Percentiles rank a stretch among this genome's conserved stretches.
These are phyloP conservation scores for Amanita muscaria DNA, from an alignment of 768 basidiomycete genomes.

Conservation along the genomic window DNA sequence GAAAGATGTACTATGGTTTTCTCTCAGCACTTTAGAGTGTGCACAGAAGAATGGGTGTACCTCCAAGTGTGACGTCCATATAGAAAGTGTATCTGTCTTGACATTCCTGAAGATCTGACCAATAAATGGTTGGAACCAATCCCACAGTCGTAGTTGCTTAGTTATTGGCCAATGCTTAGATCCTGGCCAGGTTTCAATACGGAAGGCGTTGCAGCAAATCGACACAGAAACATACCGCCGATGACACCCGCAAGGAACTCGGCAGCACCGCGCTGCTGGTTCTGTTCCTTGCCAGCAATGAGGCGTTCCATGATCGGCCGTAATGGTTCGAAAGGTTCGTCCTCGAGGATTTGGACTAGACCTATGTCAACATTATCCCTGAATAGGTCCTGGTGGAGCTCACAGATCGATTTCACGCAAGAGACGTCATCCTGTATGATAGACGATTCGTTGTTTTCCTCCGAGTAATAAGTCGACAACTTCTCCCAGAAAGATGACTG, in stretches of 20 bases:
- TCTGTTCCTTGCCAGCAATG: constrained; percentile 64
- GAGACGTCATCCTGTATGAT: constrained; percentile 65
- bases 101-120: constrained; percentile 62
- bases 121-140: constrained; percentile 69
- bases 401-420: constrained; percentile 69
- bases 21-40: constrained; percentile 1
- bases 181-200: constrained; percentile 32
- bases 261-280: constrained; percentile 83
- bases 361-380: constrained; percentile 1
- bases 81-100: constrained; percentile 71
- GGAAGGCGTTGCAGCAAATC: background rate
- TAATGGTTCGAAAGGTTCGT: constrained; percentile 56
- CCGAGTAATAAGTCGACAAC: constrained; percentile 59
- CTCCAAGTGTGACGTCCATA: constrained; percentile 77
- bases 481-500: constrained; percentile 58
- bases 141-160: constrained; percentile 66
- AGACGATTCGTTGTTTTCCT: constrained; percentile 64
- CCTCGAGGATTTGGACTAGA: constrained; percentile 71
- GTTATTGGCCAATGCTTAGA: constrained; percentile 80
- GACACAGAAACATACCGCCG: constrained; percentile 31
- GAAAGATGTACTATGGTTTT: constrained; percentile 56
- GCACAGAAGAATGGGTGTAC: constrained; percentile 25
- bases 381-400: constrained; percentile 15
- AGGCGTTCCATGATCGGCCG: constrained; percentile 54
- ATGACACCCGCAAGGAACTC: constrained; percentile 75